Evolutionary conservation across 305 asterid genomes (phyloP), one percentile per base, ranked within the genome.

Genomic region (Caryopteris hybrid): DNA sequence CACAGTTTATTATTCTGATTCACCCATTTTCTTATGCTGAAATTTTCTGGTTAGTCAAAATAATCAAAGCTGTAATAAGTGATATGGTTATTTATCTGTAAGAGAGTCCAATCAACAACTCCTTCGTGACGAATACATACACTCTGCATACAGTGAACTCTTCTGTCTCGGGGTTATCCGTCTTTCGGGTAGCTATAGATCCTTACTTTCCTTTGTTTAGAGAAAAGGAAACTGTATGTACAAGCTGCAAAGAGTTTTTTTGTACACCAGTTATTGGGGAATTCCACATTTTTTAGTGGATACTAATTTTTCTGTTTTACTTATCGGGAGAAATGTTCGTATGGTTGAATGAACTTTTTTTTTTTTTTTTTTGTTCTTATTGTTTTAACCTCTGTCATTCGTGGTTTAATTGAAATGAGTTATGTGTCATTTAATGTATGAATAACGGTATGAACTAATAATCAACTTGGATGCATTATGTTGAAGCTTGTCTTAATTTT

Each of bases 51-150:
- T 43, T 54, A 73, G 64, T 76, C 56, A 39, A 74, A 80, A 78
- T 69, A 82, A 80, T 78, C 31, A 48, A 59, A 71, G 72, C 74
- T 67, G 74, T 68, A 58, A 64, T 18, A 70, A 6, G 67, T 23
- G 73, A 51, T 38, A 36, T 58, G 33, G 39, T 39, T 56, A 51
- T 69, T 20, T 64, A 22, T 64, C 60, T 61, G 56, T 36, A 1
- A 27, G 4, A 57, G 55, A 34, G 36, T n/a, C 27, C 42, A 6
- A 12, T 46, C 1, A 57, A 29, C 34, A n/a, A 17, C 25, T 42
- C 66, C 38, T 61, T 45, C 22, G 46, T 55, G 58, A 51, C n/a
- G 53, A 60, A 38, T 66, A 56, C 20, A 8, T 38, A n/a, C 51
- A 8, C 20, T 61, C 42, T 52, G 18, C 46, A 48, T 51, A 58